These are phyloP conservation scores for Rubia tinctorum DNA, from an alignment of 305 asterid species.

Conservation along the genomic window DNA sequence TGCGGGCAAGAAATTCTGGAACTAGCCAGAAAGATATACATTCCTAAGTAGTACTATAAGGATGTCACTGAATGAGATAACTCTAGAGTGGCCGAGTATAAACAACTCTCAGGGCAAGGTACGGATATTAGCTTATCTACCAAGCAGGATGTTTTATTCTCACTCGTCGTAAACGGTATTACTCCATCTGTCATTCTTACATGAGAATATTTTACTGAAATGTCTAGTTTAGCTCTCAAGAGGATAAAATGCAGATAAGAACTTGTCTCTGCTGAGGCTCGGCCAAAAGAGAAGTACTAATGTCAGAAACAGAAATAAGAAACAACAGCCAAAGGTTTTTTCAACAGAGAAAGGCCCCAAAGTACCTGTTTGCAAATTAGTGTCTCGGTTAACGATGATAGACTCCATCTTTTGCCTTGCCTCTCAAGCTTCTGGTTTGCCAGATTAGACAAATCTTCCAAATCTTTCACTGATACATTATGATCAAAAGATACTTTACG, in stretches of 20 bases:
- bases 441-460: conserved; percentile 63
- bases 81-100: neutral
- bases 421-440: conserved; percentile 76
- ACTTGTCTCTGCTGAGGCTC: neutral
- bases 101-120: neutral
- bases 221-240: neutral
- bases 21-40: neutral
- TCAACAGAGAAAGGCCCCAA: conserved; percentile 11
- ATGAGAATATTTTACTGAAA: neutral
- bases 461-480: conserved; percentile 47
- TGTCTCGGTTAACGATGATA: conserved; percentile 63
- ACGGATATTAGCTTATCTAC: neutral
- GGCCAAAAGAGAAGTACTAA: neutral
- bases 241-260: neutral
- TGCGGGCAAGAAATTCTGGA: neutral
- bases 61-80: neutral
- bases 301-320: neutral
- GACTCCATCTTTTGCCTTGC: conserved; percentile 72
- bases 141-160: neutral
- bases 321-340: neutral
- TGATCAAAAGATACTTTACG: conserved; percentile 53
- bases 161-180: neutral
- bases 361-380: conserved; percentile 74
- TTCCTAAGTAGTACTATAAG: neutral
- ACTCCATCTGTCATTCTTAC: neutral